Base-by-base conservation (phyloP, 2,329 filamentous ascomycete genomes). In the Epichloe coenophiala region DNA sequence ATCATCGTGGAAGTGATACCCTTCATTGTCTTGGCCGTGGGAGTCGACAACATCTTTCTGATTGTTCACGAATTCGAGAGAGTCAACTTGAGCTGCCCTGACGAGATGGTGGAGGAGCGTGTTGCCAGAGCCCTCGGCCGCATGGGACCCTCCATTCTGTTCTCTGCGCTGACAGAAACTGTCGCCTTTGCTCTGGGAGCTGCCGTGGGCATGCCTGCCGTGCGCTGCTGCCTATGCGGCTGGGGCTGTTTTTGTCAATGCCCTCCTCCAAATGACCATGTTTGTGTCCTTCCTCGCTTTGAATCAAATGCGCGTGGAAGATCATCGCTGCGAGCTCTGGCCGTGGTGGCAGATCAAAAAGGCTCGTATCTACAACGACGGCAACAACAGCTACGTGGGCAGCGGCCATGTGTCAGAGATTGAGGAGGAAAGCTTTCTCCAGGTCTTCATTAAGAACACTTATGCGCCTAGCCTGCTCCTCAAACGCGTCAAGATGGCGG, bases 1-100 rank as follows among this genome's bases (percentile, higher is more conserved):
- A 98, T 98, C 61, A 98, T 98, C 54, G 91, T 94, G 4, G 93
- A 98, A 63, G 93, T 98, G 54, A 98, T 98, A 56, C 93, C 93
- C 0, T 98, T 98, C 67, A 83, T 98, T 56, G 91, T 98, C 9
- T 72, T 98, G 19, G 93, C 93, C 12, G 90, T 98, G 31, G 93
- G 93, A 44, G 94, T 98, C 2, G 93, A 98, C 75, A 98, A 98
- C 63, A 97, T 98, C 60, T 98, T 98, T 70, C 73, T 98, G 51
- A 95, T 98, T 53, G 93, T 98, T 1, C 93, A 98, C 67, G 93
- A 98, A 67, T 95, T 98, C 53, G 93, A 98, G 64, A 80, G 93
- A 33, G 86, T 96, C 63, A 98, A 98, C 61, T 71, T 89, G 58
- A 95, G 85, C 65, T 86, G 95, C 60, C 88, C 90, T 0, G 90